Percentiles rank a stretch among this genome's conserved stretches.
phyloP scores from a whole-genome alignment of 2,329 filamentous ascomycete genomes.

The Fonsecaea pedrosoi region DNA sequence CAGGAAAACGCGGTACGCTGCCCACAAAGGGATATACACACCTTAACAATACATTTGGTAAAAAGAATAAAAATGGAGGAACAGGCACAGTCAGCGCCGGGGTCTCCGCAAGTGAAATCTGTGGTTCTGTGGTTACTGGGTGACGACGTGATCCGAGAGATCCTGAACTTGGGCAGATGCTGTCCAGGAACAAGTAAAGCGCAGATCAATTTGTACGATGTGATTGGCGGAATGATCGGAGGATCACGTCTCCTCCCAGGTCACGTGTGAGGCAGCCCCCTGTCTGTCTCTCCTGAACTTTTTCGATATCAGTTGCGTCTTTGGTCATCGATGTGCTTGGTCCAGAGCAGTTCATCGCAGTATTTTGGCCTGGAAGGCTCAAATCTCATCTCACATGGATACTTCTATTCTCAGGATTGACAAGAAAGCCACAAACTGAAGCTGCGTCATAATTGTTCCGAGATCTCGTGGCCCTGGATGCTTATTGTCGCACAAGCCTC shows the following conservation, averaged over 20 bases:
- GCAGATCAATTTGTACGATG: background rate
- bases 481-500: no score
- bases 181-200: slow-evolving; percentile 18
- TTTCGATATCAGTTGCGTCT: background rate
- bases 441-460: no score
- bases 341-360: no score
- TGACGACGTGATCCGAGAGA: slow-evolving; percentile 3
- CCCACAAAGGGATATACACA: slow-evolving; percentile 9
- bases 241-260: background rate
- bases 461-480: no score
- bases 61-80: background rate
- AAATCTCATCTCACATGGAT: no score
- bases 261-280: background rate
- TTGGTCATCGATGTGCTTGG: background rate
- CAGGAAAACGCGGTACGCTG: background rate
- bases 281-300: no score
- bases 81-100: slow-evolving; percentile 18
- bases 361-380: no score
- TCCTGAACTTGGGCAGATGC: slow-evolving; percentile 2
- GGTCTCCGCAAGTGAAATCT: background rate
- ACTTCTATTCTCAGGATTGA: no score
- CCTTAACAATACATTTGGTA: slow-evolving; percentile 6
- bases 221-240: slow-evolving; percentile 11
- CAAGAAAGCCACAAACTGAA: no score
- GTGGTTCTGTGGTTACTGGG: background rate